Evolutionary conservation across 371 early-diverging fungal genomes (phyloP).

Genomic region (Rhizopus microsporus): DNA sequence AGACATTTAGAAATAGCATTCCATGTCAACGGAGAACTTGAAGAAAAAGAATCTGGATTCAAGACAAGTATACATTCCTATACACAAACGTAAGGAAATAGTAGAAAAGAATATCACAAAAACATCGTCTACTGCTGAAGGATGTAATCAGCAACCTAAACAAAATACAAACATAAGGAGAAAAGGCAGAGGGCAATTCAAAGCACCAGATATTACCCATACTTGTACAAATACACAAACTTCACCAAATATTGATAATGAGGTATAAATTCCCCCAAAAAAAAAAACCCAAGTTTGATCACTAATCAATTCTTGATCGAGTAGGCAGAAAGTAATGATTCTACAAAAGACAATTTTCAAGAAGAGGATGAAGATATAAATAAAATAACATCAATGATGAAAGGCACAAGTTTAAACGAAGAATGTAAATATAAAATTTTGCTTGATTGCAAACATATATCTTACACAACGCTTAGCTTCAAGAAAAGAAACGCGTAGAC

Average conservation of each 20-base stretch:
- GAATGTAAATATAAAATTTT: conserved; percentile 8
- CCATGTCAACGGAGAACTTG: no score
- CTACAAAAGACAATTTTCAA: conserved; percentile 8
- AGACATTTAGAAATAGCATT: no score
- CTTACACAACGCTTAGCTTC: conserved; percentile 10
- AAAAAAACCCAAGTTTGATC: no score
- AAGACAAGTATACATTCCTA: conserved; percentile 30
- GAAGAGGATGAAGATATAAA: conserved; percentile 28
- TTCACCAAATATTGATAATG: no score
- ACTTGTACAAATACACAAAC: no score
- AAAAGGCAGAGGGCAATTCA: conserved; percentile 33
- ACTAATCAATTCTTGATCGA: no score
- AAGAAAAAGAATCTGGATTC: no score
- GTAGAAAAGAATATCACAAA: neutral
- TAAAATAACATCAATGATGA: neutral
- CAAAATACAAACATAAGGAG: conserved; percentile 8
- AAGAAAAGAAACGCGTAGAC: conserved; percentile 33
- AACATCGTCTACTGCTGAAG: neutral
- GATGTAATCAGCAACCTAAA: neutral
- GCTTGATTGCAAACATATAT: neutral
- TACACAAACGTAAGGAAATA: conserved; percentile 21
- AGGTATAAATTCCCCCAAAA: no score
- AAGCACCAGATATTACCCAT: conserved; percentile 23
- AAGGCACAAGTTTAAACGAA: conserved; percentile 8
- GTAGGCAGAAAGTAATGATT: no score